These are phyloP conservation scores for Fusarium oxysporum DNA, from an alignment of 2,329 filamentous ascomycete genomes.

Conservation along the genomic window DNA sequence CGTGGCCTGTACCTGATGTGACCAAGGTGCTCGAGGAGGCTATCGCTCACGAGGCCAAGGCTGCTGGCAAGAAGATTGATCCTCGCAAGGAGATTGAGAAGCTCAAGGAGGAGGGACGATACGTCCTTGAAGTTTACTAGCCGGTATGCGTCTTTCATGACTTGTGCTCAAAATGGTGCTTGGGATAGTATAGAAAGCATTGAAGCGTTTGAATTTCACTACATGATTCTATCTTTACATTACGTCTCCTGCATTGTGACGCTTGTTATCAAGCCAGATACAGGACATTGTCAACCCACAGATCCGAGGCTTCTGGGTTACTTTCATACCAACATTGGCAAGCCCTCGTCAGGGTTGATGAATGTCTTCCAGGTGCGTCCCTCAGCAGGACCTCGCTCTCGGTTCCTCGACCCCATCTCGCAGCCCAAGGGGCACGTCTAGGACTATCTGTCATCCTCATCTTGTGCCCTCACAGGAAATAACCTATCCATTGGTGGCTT, in stretches of 20 bases:
- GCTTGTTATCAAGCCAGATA: neutral
- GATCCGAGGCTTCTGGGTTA: neutral
- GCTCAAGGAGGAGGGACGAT: constrained; percentile 93
- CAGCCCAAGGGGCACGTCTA: neutral
- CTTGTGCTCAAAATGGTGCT: constrained; percentile 36
- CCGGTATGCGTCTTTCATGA: constrained; percentile 9
- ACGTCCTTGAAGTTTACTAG: constrained; percentile 97
- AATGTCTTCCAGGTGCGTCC: neutral
- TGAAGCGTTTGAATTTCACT: constrained; percentile 40
- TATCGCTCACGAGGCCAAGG: constrained; percentile 79
- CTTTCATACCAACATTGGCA: neutral
- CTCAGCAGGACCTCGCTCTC: neutral
- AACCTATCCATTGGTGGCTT: constrained; percentile 5
- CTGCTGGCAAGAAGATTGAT: constrained; percentile 82
- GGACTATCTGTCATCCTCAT: neutral
- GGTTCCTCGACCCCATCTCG: neutral
- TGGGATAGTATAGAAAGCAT: constrained; percentile 41
- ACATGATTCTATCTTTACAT: neutral
- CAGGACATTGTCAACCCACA: neutral
- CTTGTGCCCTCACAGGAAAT: neutral
- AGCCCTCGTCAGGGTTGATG: neutral
- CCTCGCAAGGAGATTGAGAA: constrained; percentile 92
- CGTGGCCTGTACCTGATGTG: constrained; percentile 98
- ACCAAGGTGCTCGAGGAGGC: constrained; percentile 95
- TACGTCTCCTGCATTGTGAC: neutral